Conservation (phyloP, 2,329 filamentous ascomycete genomes). For the Lachnellula suecica region DNA sequence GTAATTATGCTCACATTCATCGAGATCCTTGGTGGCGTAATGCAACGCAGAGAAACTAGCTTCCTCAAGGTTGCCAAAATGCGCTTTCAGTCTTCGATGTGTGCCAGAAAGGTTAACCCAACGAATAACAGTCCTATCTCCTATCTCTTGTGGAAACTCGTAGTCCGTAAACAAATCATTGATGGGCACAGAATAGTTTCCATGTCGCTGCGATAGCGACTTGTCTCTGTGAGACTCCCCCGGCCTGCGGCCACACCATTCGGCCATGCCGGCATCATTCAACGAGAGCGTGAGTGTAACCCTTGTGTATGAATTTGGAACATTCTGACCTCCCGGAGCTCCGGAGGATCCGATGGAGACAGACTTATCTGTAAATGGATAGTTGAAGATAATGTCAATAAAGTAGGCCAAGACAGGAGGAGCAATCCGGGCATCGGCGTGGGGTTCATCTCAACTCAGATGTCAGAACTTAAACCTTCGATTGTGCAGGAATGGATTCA, state of each 20-base stretch:
- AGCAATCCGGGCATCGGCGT: no score
- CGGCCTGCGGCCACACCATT: constrained; percentile 69
- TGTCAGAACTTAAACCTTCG: no score
- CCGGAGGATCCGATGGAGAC: constrained; percentile 51
- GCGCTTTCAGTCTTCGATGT: constrained; percentile 39
- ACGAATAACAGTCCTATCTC: constrained; percentile 62
- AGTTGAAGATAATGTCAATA: constrained; percentile 49
- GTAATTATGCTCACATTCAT: constrained; percentile 56
- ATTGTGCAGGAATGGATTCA: no score
- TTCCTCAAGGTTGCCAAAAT: constrained; percentile 45
- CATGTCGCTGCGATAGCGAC: constrained; percentile 59
- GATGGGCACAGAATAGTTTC: constrained; percentile 47
- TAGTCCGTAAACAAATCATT: constrained; percentile 59
- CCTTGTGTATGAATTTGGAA: constrained; percentile 59
- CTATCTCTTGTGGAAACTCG: constrained; percentile 67
- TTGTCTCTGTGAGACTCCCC: constrained; percentile 68
- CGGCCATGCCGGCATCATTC: constrained; percentile 38
- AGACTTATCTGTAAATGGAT: constrained; percentile 50
- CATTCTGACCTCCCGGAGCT: constrained; percentile 45
- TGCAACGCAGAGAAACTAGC: constrained; percentile 56
- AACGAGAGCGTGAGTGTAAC: constrained; percentile 57
- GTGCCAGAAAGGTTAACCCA: constrained; percentile 51
- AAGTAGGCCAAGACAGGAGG: constrained; percentile 65
- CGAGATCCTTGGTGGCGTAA: constrained; percentile 54
- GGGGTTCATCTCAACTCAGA: no score